phyloP scores from a whole-genome alignment of 2,329 filamentous ascomycete species.

The Scorias spongiosa region DNA sequence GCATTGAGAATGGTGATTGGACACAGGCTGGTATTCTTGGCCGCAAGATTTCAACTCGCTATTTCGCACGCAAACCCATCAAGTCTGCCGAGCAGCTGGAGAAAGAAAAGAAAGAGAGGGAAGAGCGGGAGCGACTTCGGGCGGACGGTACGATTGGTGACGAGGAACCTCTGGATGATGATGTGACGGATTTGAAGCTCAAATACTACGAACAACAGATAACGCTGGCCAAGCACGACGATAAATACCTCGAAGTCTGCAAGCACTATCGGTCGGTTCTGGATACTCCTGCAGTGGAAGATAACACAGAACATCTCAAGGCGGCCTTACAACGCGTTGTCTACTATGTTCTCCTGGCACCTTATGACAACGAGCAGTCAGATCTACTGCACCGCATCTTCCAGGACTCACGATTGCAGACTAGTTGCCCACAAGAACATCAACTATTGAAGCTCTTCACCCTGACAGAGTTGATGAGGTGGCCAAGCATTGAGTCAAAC shows the following conservation, averaged over 20 bases:
- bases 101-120: slow-evolving; percentile 76
- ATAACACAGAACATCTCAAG: slow-evolving; percentile 71
- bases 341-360: slow-evolving; percentile 92
- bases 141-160: slow-evolving; percentile 37
- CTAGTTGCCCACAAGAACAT: slow-evolving; percentile 48
- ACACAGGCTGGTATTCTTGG: slow-evolving; percentile 85
- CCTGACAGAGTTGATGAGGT: slow-evolving; percentile 91
- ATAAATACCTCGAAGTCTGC: slow-evolving; percentile 94
- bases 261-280: slow-evolving; percentile 96
- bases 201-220: slow-evolving; percentile 97
- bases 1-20: slow-evolving; percentile 93
- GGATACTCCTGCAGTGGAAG: slow-evolving; percentile 88
- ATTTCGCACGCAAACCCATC: slow-evolving; percentile 79
- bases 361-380: slow-evolving; percentile 96
- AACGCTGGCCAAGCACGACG: slow-evolving; percentile 83
- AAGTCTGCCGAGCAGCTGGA: slow-evolving; percentile 79
- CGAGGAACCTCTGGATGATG: slow-evolving; percentile 66
- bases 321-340: slow-evolving; percentile 85
- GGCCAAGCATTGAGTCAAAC: slow-evolving; percentile 79
- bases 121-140: slow-evolving; percentile 67
- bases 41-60: slow-evolving; percentile 92
- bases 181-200: slow-evolving; percentile 92
- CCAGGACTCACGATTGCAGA: slow-evolving; percentile 58
- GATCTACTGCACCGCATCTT: slow-evolving; percentile 90
- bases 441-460: slow-evolving; percentile 90